Percentiles rank a stretch among this genome's conserved stretches.
These are phyloP conservation scores for Globisporangium parvum DNA, from an alignment of 352 stramenopile genomes.

Conservation along the genomic window DNA sequence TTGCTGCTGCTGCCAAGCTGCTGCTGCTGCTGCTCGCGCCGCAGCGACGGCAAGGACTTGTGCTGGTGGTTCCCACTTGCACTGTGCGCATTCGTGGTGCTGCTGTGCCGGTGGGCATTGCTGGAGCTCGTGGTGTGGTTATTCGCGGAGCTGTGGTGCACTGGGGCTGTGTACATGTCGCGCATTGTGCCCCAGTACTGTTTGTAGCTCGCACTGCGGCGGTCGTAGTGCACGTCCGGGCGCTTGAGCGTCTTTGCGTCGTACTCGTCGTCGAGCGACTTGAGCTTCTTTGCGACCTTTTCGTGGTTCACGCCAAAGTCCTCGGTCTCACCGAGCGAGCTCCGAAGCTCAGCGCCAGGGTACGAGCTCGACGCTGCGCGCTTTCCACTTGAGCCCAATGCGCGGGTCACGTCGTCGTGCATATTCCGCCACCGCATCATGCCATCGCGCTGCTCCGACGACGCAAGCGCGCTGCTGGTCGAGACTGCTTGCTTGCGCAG, in stretches of 20 bases:
- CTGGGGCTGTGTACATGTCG: conserved; percentile 43
- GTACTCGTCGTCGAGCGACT: conserved; percentile 69
- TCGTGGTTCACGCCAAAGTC: conserved; percentile 60
- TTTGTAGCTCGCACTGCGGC: conserved; percentile 50
- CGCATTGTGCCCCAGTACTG: conserved; percentile 67
- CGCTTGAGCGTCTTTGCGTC: conserved; percentile 45
- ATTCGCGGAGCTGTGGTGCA: conserved; percentile 3
- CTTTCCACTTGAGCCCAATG: conserved; percentile 21
- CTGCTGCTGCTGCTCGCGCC: conserved; percentile 3
- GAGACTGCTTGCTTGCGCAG: neutral
- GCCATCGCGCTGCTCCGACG: conserved; percentile 16
- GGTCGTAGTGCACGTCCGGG: conserved; percentile 32
- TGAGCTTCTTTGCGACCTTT: conserved; percentile 65
- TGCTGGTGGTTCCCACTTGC: conserved; percentile 2
- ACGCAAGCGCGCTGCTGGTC: neutral
- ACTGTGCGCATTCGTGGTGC: neutral
- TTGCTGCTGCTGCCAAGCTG: conserved; percentile 1
- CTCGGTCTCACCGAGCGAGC: conserved; percentile 26
- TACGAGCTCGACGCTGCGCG: neutral
- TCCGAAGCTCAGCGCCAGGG: conserved; percentile 6
- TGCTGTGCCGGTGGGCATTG: conserved; percentile 12
- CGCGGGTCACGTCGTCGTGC: conserved; percentile 65
- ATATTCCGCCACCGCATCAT: conserved; percentile 56
- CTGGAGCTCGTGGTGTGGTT: conserved; percentile 7
- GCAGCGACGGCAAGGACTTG: conserved; percentile 6